A percentile compares a stretch with the other conserved stretches of the same genome.
Conservation (phyloP, 2,329 filamentous ascomycete genomes). For the Coniochaeta prunicola region DNA sequence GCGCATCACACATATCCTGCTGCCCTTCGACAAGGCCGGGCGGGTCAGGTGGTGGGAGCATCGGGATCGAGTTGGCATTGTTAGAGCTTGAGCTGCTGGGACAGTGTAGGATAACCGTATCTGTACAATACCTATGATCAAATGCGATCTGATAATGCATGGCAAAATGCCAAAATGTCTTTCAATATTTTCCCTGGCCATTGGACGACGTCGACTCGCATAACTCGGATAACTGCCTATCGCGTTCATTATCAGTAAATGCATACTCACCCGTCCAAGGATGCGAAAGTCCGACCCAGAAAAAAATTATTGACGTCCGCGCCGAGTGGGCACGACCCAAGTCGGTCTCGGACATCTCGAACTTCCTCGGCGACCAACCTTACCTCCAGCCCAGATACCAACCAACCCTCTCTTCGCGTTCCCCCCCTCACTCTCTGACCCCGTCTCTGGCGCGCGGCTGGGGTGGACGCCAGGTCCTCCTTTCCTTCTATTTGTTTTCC, state of each 20-base stretch:
- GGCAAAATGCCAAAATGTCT: too few relatives aligned
- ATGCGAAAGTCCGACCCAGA: background rate
- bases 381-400: background rate
- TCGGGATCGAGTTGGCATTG: constrained; percentile 9
- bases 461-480: background rate
- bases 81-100: background rate
- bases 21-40: constrained; percentile 56
- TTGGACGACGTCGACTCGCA: too few relatives aligned
- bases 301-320: background rate
- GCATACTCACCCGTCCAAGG: background rate
- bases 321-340: background rate
- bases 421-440: background rate
- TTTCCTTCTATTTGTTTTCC: background rate
- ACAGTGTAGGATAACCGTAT: background rate
- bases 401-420: background rate
- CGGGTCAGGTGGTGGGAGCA: constrained; percentile 52
- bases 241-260: background rate
- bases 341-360: background rate
- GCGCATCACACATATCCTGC: constrained; percentile 64
- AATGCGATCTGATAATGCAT: too few relatives aligned
- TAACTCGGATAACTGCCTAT: background rate
- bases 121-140: too few relatives aligned
- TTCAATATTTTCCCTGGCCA: too few relatives aligned
- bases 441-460: background rate
- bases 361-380: background rate